Conservation (phyloP, 2,329 filamentous ascomycete genomes). For the Aphanocladium album region DNA sequence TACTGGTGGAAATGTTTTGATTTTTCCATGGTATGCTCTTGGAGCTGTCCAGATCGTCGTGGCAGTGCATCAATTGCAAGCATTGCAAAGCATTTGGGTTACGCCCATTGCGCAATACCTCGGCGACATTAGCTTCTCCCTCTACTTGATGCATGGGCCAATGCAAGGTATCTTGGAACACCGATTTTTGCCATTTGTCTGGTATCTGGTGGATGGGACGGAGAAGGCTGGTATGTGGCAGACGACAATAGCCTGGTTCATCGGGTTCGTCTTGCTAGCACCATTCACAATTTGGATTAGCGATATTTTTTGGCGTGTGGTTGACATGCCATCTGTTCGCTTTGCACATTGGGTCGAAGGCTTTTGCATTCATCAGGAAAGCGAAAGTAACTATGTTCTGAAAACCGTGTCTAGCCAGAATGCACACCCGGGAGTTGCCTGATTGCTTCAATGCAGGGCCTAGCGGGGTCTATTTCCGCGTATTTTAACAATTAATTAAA, state of each 20-base stretch:
- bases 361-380: conserved; percentile 13
- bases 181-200: conserved; percentile 16
- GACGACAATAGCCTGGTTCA: conserved; percentile 29
- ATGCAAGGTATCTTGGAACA: conserved; percentile 35
- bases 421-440: background rate
- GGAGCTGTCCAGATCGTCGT: conserved; percentile 42
- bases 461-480: too few species aligned
- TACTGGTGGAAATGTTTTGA: conserved; percentile 25
- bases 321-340: conserved; percentile 44
- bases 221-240: conserved; percentile 29
- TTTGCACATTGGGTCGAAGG: conserved; percentile 45
- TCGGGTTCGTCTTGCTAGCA: conserved; percentile 32
- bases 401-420: background rate
- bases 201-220: conserved; percentile 25
- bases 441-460: too few species aligned
- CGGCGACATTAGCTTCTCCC: conserved; percentile 45
- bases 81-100: conserved; percentile 38
- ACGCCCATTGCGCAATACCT: conserved; percentile 40
- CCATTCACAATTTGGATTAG: conserved; percentile 46
- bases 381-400: background rate
- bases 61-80: conserved; percentile 34
- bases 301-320: conserved; percentile 54
- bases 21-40: conserved; percentile 41
- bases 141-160: conserved; percentile 51
- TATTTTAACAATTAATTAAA: too few species aligned